Percentiles rank a stretch among this genome's conserved stretches.
phyloP scores from a whole-genome alignment of 2,329 filamentous ascomycete species.

The Graphiopsis chlorocephala region DNA sequence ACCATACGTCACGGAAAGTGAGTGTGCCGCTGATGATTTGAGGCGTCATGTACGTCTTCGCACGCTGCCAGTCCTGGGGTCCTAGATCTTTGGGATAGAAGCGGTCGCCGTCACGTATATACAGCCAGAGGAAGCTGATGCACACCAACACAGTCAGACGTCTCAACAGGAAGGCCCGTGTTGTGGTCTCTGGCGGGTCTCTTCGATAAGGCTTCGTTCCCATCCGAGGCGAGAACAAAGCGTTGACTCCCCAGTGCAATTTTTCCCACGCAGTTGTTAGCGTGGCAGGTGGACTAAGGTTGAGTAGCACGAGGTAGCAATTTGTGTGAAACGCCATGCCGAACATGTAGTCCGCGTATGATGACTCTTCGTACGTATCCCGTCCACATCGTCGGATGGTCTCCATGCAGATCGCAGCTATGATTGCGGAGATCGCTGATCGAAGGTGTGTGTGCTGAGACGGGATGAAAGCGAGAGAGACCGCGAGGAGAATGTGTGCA shows the following conservation, averaged over 20 bases:
- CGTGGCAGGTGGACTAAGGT: neutral
- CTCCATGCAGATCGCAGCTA: constrained; percentile 2
- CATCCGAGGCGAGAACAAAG: constrained; percentile 14
- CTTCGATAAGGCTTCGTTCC: constrained; percentile 8
- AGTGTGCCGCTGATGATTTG: constrained; percentile 7
- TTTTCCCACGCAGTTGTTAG: neutral
- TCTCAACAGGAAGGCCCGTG: neutral
- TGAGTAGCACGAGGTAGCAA: constrained; percentile 11
- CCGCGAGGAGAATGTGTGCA: neutral
- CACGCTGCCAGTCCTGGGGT: neutral
- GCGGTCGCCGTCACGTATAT: neutral
- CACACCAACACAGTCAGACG: neutral
- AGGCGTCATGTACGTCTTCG: constrained; percentile 2
- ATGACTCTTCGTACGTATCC: neutral
- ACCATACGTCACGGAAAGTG: neutral
- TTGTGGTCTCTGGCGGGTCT: constrained; percentile 4
- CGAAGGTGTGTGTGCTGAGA: neutral
- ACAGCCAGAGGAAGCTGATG: neutral
- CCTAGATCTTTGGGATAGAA: neutral
- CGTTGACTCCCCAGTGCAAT: constrained; percentile 8
- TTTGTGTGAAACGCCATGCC: constrained; percentile 11
- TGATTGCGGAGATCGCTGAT: neutral
- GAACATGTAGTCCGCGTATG: constrained; percentile 14
- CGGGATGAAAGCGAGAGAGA: constrained; percentile 7
- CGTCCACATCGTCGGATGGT: neutral